Base-by-base conservation (phyloP, 345 rosid species). In the Acer negundo region DNA sequence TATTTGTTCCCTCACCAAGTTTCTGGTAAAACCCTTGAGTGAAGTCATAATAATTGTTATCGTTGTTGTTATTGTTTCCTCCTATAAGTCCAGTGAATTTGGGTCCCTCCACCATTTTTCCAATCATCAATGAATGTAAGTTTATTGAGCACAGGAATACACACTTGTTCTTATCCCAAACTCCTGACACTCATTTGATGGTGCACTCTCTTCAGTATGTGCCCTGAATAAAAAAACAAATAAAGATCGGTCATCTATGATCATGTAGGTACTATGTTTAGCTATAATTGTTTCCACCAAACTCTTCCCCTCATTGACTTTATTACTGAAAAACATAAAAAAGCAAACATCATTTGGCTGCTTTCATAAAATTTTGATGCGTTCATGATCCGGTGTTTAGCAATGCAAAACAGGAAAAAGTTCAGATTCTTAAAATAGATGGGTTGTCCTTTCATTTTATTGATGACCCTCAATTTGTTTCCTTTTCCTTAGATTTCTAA, bases 1-100 rank as follows among this genome's bases (percentile, higher is more conserved):
- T 90, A 83, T 86, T 90, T 74, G 93, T 85, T 44, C 89, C 91
- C 71, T 90, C 93, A 47, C 86, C 92, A 20, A 90, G 90, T 74
- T 88, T 88, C 59, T 88, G 90, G 79, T 90, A 88, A 76, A 86
- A 88, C 77, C 83, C 89, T 77, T 86, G 89, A 19, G 91, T 85
- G 72, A 82, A 84, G 74, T 85, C 91, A 81, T 88, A 85, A 78
- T 84, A 86, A 80, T 82, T 78, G 72, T 85, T 84, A 42, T 80
- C 84, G 35, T 86, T 80, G 81, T 87, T 78, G 79, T 63, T 75
- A 71, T 83, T 83, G 72, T 83, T 83, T 76, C 88, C 89, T 74
- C 91, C 90, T 12, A 79, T 82, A 72, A 89, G 77, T 28, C 85
- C 91, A 19, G 85, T 78, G 76, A 86, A 83, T 55, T 85, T 87